Conservation (phyloP, 306 rosid species). For the Cucurbita moschata region DNA sequence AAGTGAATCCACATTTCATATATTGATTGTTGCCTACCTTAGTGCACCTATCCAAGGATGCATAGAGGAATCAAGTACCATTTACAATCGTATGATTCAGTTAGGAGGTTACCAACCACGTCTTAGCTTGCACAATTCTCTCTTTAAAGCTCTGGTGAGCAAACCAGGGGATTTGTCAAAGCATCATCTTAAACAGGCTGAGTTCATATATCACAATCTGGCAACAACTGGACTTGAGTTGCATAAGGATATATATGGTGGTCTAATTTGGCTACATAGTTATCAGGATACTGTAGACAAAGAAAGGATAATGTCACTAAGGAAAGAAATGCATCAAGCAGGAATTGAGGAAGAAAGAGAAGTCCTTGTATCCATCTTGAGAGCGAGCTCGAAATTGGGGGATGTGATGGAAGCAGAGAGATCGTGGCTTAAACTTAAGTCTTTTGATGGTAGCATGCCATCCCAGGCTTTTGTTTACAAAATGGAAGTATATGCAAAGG, state of each 20-base stretch:
- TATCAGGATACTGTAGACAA: conserved; percentile 66
- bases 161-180: conserved; percentile 54
- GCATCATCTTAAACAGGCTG: conserved; percentile 77
- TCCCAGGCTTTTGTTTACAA: conserved; percentile 58
- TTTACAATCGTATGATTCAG: conserved; percentile 88
- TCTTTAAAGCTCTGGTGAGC: conserved; percentile 57
- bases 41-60: conserved; percentile 66
- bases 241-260: conserved; percentile 67
- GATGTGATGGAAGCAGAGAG: conserved; percentile 54
- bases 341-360: conserved; percentile 58
- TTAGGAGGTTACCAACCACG: conserved; percentile 85
- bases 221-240: conserved; percentile 55
- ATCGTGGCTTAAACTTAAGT: conserved; percentile 47
- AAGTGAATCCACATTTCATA: conserved; percentile 81
- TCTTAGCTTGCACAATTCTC: conserved; percentile 75
- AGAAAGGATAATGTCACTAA: conserved; percentile 46
- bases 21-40: conserved; percentile 75
- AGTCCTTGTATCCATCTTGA: conserved; percentile 62
- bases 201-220: conserved; percentile 69
- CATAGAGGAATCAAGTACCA: conserved; percentile 73
- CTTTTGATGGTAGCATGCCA: conserved; percentile 31
- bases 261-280: conserved; percentile 92
- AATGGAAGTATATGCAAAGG: conserved; percentile 77
- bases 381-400: conserved; percentile 61
- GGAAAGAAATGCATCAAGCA: conserved; percentile 53